Evolutionary conservation across 1,284 basidiomycete species (phyloP).

Genomic region (Puccinia triticina): DNA sequence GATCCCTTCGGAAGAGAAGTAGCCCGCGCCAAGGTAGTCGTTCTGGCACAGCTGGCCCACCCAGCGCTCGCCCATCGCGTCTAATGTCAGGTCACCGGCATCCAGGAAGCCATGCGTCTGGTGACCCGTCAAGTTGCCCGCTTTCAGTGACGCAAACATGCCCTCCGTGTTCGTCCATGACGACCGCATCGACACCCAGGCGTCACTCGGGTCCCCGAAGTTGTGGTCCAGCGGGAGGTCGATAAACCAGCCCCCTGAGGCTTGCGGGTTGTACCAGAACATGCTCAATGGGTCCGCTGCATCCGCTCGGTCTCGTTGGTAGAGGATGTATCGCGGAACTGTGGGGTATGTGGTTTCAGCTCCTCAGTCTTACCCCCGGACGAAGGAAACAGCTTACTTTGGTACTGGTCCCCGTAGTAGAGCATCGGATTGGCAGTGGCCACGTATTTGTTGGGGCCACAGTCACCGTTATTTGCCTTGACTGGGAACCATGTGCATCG

Average conservation of each 20-base stretch:
- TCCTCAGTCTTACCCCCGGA: no score
- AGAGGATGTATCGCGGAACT: conserved; percentile 74
- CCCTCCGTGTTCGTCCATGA: conserved; percentile 86
- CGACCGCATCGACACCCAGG: conserved; percentile 89
- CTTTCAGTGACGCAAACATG: conserved; percentile 84
- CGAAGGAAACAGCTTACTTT: conserved; percentile 62
- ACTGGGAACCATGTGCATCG: not conserved
- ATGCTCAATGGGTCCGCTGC: conserved; percentile 89
- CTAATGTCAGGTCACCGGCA: conserved; percentile 89
- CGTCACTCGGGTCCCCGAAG: conserved; percentile 72
- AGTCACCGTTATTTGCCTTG: conserved; percentile 64
- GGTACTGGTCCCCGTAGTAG: conserved; percentile 72
- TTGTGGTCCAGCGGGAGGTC: conserved; percentile 77
- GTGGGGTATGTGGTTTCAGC: conserved; percentile 16
- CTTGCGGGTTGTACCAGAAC: conserved; percentile 93
- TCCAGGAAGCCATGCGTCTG: conserved; percentile 90
- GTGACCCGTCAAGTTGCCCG: conserved; percentile 73
- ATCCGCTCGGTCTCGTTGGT: conserved; percentile 88
- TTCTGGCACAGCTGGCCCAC: conserved; percentile 90
- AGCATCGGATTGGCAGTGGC: conserved; percentile 74
- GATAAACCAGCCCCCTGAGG: conserved; percentile 88
- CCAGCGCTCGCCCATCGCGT: conserved; percentile 92
- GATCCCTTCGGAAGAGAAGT: conserved; percentile 64
- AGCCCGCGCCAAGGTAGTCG: conserved; percentile 69
- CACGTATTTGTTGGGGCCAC: conserved; percentile 92